Base-by-base conservation (phyloP, 2,329 filamentous ascomycete species). In the Venturia pyrina region DNA sequence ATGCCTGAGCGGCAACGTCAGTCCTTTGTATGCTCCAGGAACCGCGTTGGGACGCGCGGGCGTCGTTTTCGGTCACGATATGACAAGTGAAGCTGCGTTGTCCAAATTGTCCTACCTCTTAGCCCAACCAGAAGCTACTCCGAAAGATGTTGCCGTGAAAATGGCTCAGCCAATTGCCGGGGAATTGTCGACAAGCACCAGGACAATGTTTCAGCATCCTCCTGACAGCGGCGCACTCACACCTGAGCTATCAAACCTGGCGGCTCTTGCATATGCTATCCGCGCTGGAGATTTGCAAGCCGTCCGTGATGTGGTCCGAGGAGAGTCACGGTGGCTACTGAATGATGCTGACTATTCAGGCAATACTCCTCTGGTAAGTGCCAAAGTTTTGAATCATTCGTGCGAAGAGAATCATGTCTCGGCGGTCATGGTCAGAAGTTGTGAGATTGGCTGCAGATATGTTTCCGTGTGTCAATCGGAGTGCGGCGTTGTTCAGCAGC, bases 41-140 rank as follows among this genome's bases (percentile, higher is more conserved):
- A 79, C 90, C 70, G 87, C 89, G 50, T 84, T 96, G 21, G 91
- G 90, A 48, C 84, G 87, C 65, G 90, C 90, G 2, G 93, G 93
- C 43, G 91, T 97, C 62, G 90, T 96, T 41, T 93, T 95, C 69
- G 93, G 93, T 6, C 85, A 93, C 70, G 92, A 96, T 72, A 83
- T 96, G 77, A 97, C 93, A 0, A 89, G 89, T 28, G 93, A 97
- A 78, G 93, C 91, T 2, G 93, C 93, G 6, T 84, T 96, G 70
- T 95, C 93, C 24, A 97, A 97, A 76, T 83, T 97, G 37, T 90
- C 91, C 1, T 96, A 96, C 75, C 83, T 96, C 3, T 83, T 96
- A 21, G 89, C 90, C 5, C 76, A 85, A 5, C 86, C 89, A 0
- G 82, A 81, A 41, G 80, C 89, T n/a, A 82, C 83, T 0, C 81